Percentiles rank a stretch among this genome's conserved stretches.
Conservation (phyloP, 768 basidiomycete genomes). For the Lanmaoa rubissima region DNA sequence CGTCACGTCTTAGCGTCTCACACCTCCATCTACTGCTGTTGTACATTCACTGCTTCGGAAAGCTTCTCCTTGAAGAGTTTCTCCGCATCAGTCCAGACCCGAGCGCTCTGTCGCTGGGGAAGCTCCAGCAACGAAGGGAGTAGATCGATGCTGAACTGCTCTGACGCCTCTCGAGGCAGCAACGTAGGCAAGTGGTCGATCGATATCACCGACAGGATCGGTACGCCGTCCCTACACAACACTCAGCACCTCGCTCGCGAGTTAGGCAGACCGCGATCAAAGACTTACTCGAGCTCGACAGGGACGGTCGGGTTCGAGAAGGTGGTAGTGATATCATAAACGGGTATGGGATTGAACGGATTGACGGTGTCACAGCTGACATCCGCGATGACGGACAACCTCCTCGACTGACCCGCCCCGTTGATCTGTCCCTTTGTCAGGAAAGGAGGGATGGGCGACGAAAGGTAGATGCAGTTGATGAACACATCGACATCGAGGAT, state of each 20-base stretch:
- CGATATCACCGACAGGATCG: conserved; percentile 80
- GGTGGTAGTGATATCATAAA: conserved; percentile 92
- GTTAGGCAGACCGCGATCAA: background rate
- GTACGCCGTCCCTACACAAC: conserved; percentile 51
- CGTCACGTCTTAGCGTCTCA: background rate
- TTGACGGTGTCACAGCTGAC: conserved; percentile 99
- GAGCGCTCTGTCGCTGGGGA: conserved; percentile 59
- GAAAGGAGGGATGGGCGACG: conserved; percentile 82
- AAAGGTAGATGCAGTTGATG: conserved; percentile 98
- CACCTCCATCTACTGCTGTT: background rate
- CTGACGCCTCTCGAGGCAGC: conserved; percentile 92
- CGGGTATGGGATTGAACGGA: conserved; percentile 95
- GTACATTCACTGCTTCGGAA: conserved; percentile 43
- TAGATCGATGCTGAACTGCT: conserved; percentile 90
- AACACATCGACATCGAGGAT: conserved; percentile 97
- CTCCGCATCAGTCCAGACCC: conserved; percentile 90
- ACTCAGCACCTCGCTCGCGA: background rate
- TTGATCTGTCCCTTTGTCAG: conserved; percentile 66
- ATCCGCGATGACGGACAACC: conserved; percentile 84
- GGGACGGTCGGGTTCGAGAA: conserved; percentile 90
- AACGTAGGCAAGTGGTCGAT: conserved; percentile 97
- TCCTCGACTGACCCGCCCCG: conserved; percentile 65
- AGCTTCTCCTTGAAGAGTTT: conserved; percentile 72
- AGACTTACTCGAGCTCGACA: conserved; percentile 73
- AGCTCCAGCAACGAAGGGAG: conserved; percentile 81